These are phyloP conservation scores for Neckera pumila DNA, from an alignment of 225 moss, liverwort and hornwort genomes.

Conservation along the genomic window DNA sequence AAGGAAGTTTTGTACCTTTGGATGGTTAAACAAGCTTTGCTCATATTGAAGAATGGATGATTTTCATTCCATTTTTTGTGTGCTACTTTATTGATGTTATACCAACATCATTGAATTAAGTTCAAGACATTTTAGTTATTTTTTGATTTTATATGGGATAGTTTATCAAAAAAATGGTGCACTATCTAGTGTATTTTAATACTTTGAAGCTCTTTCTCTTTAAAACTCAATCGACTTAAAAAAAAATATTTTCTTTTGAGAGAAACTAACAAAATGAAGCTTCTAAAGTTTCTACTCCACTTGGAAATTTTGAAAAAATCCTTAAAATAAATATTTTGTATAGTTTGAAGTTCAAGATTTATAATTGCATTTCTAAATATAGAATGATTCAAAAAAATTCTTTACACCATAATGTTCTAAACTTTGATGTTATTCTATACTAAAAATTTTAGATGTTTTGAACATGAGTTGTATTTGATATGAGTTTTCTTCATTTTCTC, in stretches of 20 bases:
- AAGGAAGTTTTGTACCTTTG: not conserved
- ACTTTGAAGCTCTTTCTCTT: fast-evolving
- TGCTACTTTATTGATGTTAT: not conserved
- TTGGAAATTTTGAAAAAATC: not conserved
- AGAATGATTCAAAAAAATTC: fast-evolving
- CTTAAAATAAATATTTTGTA: not conserved
- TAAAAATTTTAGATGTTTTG: not conserved
- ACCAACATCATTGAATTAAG: not conserved
- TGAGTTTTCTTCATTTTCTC: not conserved
- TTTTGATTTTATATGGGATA: not conserved
- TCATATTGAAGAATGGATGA: not conserved
- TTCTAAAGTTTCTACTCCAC: no score
- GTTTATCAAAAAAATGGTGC: not conserved
- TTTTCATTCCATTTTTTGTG: not conserved
- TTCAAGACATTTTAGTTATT: not conserved
- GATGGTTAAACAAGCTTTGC: not conserved
- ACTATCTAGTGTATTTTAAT: not conserved
- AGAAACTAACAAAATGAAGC: no score
- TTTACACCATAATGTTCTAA: not conserved
- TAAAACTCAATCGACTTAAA: not conserved
- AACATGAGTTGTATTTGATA: not conserved
- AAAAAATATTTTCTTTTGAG: not conserved
- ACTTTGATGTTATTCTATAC: not conserved
- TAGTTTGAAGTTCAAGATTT: not conserved
- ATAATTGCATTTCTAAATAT: fast-evolving